Evolutionary conservation across 2,329 filamentous ascomycete genomes (phyloP).

Genomic region (Uncinocarpus reesii): DNA sequence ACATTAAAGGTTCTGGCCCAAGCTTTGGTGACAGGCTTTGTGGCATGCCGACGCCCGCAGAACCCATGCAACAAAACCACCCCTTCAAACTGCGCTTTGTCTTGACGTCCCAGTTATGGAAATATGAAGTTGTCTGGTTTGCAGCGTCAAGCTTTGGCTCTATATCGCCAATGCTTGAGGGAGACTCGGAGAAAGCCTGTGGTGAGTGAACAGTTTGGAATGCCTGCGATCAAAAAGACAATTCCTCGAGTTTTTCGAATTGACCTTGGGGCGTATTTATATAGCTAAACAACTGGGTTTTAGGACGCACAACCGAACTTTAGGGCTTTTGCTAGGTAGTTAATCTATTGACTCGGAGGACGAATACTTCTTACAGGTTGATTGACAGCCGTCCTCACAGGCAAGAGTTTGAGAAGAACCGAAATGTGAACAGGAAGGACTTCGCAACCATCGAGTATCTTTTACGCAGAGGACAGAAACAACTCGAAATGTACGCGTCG

Average conservation of each 20-base stretch:
- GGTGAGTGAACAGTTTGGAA: constrained; percentile 40
- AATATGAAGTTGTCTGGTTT: constrained; percentile 57
- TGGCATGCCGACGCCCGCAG: too few relatives aligned
- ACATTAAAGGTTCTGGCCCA: too few relatives aligned
- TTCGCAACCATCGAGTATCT: constrained; percentile 79
- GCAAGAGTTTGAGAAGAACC: constrained; percentile 64
- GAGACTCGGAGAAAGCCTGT: constrained; percentile 69
- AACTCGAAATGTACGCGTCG: constrained; percentile 71
- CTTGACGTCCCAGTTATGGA: not conserved
- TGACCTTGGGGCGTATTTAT: too few relatives aligned
- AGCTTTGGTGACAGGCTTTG: too few relatives aligned
- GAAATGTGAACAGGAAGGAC: constrained; percentile 65
- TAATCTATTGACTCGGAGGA: not conserved
- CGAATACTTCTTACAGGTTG: not conserved
- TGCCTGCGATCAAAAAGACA: too few relatives aligned
- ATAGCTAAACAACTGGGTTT: not conserved
- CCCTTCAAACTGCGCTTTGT: too few relatives aligned
- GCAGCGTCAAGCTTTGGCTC: constrained; percentile 74
- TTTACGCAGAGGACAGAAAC: constrained; percentile 66
- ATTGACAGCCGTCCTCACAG: constrained; percentile 35
- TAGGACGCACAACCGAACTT: constrained; percentile 36
- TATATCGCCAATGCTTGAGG: constrained; percentile 79
- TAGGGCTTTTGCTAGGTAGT: constrained; percentile 34
- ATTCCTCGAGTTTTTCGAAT: too few relatives aligned
- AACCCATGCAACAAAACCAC: too few relatives aligned